Conservation (phyloP, 2,329 filamentous ascomycete genomes). For the Monilinia vaccinii-corymbosi region DNA sequence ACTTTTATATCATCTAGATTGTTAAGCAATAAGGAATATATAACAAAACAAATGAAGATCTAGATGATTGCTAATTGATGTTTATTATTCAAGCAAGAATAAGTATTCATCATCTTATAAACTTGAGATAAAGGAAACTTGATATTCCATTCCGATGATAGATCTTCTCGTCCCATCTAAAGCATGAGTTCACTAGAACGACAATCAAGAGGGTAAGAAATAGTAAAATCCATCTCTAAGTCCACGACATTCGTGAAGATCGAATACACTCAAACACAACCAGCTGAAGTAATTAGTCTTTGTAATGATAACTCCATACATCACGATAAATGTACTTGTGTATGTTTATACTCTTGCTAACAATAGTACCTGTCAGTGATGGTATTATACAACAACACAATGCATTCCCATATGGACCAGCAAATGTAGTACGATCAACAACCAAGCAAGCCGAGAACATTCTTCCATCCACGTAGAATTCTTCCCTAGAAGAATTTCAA, state of each 20-base stretch:
- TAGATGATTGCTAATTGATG: background rate
- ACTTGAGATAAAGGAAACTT: background rate
- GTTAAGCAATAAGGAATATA: background rate
- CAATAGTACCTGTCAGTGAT: background rate
- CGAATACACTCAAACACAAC: background rate
- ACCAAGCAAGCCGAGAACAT: background rate
- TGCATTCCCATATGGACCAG: background rate
- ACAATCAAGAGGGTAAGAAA: background rate
- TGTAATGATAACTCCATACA: background rate
- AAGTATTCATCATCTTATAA: background rate
- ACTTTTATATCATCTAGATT: background rate
- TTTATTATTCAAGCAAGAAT: background rate
- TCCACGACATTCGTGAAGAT: background rate
- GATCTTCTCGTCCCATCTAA: background rate
- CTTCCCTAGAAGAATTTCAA: background rate
- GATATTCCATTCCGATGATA: background rate
- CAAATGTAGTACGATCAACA: background rate
- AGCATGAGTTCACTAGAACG: background rate
- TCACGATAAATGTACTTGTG: background rate
- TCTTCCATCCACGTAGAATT: background rate
- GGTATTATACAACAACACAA: background rate
- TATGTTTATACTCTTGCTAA: background rate
- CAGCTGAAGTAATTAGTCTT: background rate
- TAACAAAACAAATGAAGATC: background rate
- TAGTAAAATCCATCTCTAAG: background rate